These are phyloP conservation scores for Domatiomyces catenatus DNA, from an alignment of 2,329 filamentous ascomycete species.

Conservation along the genomic window DNA sequence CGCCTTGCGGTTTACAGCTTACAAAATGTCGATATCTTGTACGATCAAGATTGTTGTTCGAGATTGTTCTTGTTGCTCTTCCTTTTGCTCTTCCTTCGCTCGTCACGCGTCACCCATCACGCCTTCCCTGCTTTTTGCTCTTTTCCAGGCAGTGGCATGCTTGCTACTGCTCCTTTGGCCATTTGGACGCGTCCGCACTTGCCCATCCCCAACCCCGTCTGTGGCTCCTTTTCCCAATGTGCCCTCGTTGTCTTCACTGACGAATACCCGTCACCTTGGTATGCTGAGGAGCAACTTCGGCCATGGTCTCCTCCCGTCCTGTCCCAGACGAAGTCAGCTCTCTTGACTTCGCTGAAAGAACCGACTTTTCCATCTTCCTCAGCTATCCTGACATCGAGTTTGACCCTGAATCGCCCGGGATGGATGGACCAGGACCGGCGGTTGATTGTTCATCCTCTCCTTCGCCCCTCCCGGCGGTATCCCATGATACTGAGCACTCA, in stretches of 20 bases:
- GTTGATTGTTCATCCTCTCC: neutral
- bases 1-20: neutral
- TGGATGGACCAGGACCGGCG: neutral
- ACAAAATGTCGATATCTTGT: neutral
- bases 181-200: neutral
- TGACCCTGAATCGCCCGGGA: neutral
- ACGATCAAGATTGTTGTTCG: neutral
- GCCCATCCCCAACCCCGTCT: neutral
- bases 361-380: slow-evolving; percentile 7
- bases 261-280: neutral
- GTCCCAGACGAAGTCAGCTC: neutral
- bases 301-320: slow-evolving; percentile 2
- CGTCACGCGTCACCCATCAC: neutral
- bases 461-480: neutral
- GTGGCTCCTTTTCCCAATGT: neutral
- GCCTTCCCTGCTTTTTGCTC: neutral
- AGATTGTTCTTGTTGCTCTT: no score
- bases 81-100: neutral
- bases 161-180: neutral
- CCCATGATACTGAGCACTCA: neutral
- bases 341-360: slow-evolving; percentile 3
- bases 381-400: slow-evolving; percentile 16
- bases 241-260: neutral
- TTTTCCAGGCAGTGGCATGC: neutral
- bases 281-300: neutral